Evolutionary conservation across 345 rosid species (phyloP).

Genomic region (Eucalyptus cloeziana): DNA sequence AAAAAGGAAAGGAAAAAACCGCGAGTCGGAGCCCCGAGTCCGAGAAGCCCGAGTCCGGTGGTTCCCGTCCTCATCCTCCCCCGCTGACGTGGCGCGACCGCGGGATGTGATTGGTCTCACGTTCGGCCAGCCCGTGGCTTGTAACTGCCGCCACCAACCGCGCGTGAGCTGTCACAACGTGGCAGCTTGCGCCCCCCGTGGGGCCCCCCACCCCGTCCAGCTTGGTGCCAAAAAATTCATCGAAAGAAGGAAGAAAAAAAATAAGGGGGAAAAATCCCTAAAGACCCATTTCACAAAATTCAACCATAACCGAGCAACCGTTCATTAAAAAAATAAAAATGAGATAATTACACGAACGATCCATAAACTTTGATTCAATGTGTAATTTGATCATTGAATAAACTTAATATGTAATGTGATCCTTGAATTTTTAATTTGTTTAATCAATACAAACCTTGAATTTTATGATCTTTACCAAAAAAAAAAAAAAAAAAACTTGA

Average conservation of each 20-base stretch:
- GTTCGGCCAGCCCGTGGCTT: background rate
- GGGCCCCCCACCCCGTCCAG: background rate
- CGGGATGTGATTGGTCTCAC: slow-evolving; percentile 52
- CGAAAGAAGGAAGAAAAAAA: background rate
- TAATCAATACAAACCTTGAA: rapidly evolving
- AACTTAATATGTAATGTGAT: rapidly evolving
- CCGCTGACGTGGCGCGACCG: slow-evolving; percentile 33
- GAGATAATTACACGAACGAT: background rate
- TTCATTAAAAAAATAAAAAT: rapidly evolving
- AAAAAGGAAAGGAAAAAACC: too few relatives aligned
- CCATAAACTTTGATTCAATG: too few relatives aligned
- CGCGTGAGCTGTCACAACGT: slow-evolving; percentile 54
- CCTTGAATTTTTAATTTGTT: rapidly evolving
- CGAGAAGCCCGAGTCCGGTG: background rate
- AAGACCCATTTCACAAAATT: background rate
- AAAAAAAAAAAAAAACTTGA: too few relatives aligned
- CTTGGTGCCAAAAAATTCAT: background rate
- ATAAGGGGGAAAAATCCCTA: background rate
- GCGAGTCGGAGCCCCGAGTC: too few relatives aligned
- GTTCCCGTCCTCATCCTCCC: background rate
- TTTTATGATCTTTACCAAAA: too few relatives aligned
- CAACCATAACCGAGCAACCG: background rate
- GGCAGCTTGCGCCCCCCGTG: slow-evolving; percentile 20
- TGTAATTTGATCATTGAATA: rapidly evolving
- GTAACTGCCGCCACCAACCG: slow-evolving; percentile 27